Evolutionary conservation across 1,284 basidiomycete genomes (phyloP).

Genomic region (Apiotrichum laibachii): DNA sequence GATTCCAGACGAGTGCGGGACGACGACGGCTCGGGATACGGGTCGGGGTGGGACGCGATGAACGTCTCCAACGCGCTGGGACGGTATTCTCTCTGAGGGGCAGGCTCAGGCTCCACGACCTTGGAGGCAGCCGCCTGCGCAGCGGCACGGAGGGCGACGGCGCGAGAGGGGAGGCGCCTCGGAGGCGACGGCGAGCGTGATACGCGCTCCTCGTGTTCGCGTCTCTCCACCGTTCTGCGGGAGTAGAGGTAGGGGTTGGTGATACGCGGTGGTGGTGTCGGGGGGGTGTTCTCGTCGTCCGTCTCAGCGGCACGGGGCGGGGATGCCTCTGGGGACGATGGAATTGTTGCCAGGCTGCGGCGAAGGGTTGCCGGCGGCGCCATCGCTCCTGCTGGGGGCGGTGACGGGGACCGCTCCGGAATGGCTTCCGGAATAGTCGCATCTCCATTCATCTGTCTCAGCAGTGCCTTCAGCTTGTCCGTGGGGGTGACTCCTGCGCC

Average conservation of each 20-base stretch:
- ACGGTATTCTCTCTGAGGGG: slow-evolving; percentile 5
- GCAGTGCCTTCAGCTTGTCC: slow-evolving; percentile 20
- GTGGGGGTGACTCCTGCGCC: slow-evolving; percentile 17
- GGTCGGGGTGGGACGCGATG: slow-evolving; percentile 23
- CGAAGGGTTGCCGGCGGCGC: not conserved
- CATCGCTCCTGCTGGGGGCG: not conserved
- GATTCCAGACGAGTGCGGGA: slow-evolving; percentile 10
- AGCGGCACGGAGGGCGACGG: slow-evolving; percentile 24
- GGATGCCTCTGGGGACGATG: not conserved
- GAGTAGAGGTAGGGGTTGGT: slow-evolving; percentile 34
- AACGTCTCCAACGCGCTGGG: slow-evolving; percentile 32
- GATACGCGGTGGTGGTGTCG: slow-evolving; percentile 41
- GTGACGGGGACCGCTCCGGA: not conserved
- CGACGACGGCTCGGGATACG: slow-evolving; percentile 12
- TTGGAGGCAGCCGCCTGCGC: slow-evolving; percentile 1
- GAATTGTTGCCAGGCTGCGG: not conserved
- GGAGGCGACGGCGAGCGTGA: slow-evolving; percentile 3
- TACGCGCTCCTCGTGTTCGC: not conserved
- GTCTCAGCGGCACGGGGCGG: slow-evolving; percentile 5
- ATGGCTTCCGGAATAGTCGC: slow-evolving; percentile 4
- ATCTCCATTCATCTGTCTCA: slow-evolving; percentile 19
- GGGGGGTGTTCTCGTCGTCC: slow-evolving; percentile 32
- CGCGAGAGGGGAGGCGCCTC: slow-evolving; percentile 24
- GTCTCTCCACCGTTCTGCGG: slow-evolving; percentile 1
- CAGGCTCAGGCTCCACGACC: not conserved